phyloP scores from a whole-genome alignment of 352 stramenopile species.

The Pythium brachiatum region DNA sequence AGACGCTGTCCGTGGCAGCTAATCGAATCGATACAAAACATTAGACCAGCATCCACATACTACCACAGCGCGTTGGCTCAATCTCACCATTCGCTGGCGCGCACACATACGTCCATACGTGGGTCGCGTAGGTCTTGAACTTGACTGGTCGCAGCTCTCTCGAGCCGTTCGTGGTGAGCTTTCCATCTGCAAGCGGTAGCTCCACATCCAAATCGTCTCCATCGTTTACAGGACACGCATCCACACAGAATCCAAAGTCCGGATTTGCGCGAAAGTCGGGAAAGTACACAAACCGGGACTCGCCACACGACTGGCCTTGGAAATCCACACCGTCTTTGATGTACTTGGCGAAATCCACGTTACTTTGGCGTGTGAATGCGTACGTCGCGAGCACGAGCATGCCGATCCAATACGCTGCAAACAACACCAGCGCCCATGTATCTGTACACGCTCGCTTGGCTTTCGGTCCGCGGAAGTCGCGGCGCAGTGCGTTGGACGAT shows the following conservation, averaged over 20 bases:
- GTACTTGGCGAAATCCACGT: constrained; percentile 64
- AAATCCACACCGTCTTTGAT: constrained; percentile 82
- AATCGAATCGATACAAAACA: background rate
- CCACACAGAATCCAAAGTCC: constrained; percentile 80
- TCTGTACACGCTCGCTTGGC: constrained; percentile 58
- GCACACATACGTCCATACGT: constrained; percentile 67
- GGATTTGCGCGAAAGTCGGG: constrained; percentile 60
- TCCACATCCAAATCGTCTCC: constrained; percentile 47
- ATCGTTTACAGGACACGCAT: constrained; percentile 38
- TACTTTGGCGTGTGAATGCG: constrained; percentile 67
- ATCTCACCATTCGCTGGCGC: constrained; percentile 49
- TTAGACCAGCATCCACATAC: too few relatives aligned
- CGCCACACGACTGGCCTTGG: constrained; percentile 51
- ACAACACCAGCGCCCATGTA: constrained; percentile 45
- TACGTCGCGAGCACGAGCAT: constrained; percentile 71
- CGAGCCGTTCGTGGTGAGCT: constrained; percentile 32
- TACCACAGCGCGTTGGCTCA: too few relatives aligned
- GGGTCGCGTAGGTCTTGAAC: constrained; percentile 68
- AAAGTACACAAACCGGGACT: constrained; percentile 67
- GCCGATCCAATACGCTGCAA: constrained; percentile 70
- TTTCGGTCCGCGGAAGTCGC: constrained; percentile 40
- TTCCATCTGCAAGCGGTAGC: constrained; percentile 42
- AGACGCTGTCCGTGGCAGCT: constrained; percentile 50
- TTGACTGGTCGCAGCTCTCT: constrained; percentile 35
- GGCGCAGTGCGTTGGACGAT: constrained; percentile 32